Percentiles rank a stretch among this genome's conserved stretches.
phyloP scores from a whole-genome alignment of 1,284 basidiomycete species.

The Volvariella volvacea region DNA sequence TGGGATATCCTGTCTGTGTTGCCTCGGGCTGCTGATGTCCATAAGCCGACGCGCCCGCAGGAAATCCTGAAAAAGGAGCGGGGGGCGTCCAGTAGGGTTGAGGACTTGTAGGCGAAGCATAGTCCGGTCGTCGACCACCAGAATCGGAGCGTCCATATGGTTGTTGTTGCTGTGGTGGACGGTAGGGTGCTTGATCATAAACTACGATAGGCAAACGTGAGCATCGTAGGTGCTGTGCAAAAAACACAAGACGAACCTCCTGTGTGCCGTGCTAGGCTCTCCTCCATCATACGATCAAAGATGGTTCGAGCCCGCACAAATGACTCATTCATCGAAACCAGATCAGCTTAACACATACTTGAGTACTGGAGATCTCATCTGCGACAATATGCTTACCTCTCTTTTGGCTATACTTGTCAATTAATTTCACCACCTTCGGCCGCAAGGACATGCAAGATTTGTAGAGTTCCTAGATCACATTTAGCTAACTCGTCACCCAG shows the following conservation, averaged over 20 bases:
- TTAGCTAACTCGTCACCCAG: constrained; percentile 3
- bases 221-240: constrained; percentile 4
- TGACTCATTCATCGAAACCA: constrained; percentile 86
- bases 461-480: constrained; percentile 70
- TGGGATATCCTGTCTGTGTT: constrained; percentile 5
- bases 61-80: constrained; percentile 6
- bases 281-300: constrained; percentile 90
- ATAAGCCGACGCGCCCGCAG: not conserved
- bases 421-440: constrained; percentile 93
- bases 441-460: constrained; percentile 83
- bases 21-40: not conserved
- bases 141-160: constrained; percentile 5
- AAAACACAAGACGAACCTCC: constrained; percentile 24
- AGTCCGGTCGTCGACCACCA: constrained; percentile 4
- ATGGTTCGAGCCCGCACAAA: constrained; percentile 80
- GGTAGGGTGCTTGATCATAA: constrained; percentile 34
- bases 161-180: constrained; percentile 5
- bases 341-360: constrained; percentile 50
- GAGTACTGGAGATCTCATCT: not conserved
- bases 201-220: constrained; percentile 16
- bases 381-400: constrained; percentile 41
- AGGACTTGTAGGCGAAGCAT: not conserved
- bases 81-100: too few species aligned
- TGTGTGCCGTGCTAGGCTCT: constrained; percentile 73
- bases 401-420: constrained; percentile 97